Conservation (phyloP, 2,329 filamentous ascomycete species). For the Helotiales sp. region DNA sequence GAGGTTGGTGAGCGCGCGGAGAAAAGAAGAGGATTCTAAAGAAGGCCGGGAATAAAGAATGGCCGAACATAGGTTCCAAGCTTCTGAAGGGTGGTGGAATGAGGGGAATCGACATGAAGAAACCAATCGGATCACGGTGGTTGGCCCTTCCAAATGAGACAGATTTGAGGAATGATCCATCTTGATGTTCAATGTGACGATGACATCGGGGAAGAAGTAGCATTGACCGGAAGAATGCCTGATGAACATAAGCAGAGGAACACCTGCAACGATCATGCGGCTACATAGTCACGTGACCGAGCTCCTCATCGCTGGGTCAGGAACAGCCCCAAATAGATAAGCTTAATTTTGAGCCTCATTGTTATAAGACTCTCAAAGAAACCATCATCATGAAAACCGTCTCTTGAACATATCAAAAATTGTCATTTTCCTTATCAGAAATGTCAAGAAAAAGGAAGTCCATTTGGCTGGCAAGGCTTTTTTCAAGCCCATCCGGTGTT, state of each 20-base stretch:
- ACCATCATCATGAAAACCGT: slow-evolving; percentile 6
- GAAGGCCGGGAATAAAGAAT: too few species aligned
- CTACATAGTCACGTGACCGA: slow-evolving; percentile 5
- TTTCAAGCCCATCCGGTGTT: neutral
- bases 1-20: too few species aligned
- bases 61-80: too few species aligned
- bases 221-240: neutral
- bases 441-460: neutral
- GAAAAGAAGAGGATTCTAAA: too few species aligned
- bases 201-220: too few species aligned
- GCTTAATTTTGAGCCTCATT: slow-evolving; percentile 24
- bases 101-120: too few species aligned
- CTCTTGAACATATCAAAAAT: neutral
- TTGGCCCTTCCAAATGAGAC: too few species aligned
- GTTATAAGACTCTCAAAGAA: slow-evolving; percentile 4
- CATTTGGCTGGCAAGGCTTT: neutral
- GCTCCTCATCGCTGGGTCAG: slow-evolving; percentile 10
- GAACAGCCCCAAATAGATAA: slow-evolving; percentile 15
- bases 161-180: too few species aligned
- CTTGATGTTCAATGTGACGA: too few species aligned
- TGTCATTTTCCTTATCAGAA: neutral
- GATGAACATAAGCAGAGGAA: neutral
- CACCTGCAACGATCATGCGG: neutral
- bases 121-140: too few species aligned
- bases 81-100: too few species aligned